Evolutionary conservation across 345 rosid species (phyloP).

Genomic region (Chamaenerion angustifolium): DNA sequence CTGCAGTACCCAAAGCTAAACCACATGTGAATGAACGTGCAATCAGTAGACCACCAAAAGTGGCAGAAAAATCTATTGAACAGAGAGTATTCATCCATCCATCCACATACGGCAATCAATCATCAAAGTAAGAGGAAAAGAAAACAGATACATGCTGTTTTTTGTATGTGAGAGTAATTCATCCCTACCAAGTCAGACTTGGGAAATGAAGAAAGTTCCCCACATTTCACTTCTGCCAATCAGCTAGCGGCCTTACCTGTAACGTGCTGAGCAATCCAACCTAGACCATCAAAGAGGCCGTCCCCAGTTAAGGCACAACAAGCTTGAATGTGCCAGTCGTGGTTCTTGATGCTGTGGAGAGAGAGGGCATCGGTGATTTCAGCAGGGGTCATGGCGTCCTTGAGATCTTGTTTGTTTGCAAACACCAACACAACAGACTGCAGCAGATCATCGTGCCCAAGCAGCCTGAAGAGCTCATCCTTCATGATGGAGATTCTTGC

Average conservation of each 20-base stretch:
- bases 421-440: slow-evolving; percentile 61
- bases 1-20: too few relatives aligned
- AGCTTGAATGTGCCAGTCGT: slow-evolving; percentile 97
- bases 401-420: slow-evolving; percentile 86
- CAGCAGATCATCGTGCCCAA: slow-evolving; percentile 74
- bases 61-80: too few relatives aligned
- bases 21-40: too few relatives aligned
- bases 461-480: slow-evolving; percentile 68
- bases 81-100: too few relatives aligned
- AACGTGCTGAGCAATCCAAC: slow-evolving; percentile 80
- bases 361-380: slow-evolving; percentile 77
- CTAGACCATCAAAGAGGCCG: slow-evolving; percentile 71
- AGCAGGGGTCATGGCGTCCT: slow-evolving; percentile 89
- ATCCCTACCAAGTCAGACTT: too few relatives aligned
- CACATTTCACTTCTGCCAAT: neutral
- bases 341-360: slow-evolving; percentile 85
- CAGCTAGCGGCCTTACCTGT: slow-evolving; percentile 61
- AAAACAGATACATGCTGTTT: neutral
- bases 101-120: too few relatives aligned
- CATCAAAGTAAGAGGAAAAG: too few relatives aligned
- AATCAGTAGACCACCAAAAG: too few relatives aligned
- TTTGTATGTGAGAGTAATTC: neutral
- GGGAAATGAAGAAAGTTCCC: too few relatives aligned
- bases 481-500: slow-evolving; percentile 77
- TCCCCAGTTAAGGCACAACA: slow-evolving; percentile 85